Evolutionary conservation across 2,329 filamentous ascomycete species (phyloP).

Genomic region (Aspergillus udagawae): DNA sequence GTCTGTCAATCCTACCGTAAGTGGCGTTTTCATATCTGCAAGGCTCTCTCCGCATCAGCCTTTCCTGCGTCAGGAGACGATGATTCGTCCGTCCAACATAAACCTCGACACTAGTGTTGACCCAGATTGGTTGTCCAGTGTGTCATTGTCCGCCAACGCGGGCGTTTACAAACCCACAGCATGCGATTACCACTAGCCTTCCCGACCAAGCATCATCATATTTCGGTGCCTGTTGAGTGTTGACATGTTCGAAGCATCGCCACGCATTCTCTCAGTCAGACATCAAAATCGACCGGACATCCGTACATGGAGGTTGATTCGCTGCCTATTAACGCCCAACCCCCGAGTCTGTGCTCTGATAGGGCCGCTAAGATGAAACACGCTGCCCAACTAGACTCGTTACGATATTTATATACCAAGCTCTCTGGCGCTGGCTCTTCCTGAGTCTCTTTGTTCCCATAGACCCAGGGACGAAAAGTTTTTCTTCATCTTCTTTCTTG

Average conservation of each 20-base stretch:
- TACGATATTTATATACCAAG: constrained; percentile 12
- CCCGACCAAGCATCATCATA: constrained; percentile 2
- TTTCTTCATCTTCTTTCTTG: background rate
- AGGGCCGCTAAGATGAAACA: constrained; percentile 14
- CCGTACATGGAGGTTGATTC: constrained; percentile 14
- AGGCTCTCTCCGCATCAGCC: background rate
- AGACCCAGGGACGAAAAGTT: background rate
- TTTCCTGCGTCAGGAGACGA: background rate
- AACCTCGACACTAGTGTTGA: background rate
- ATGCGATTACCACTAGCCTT: background rate
- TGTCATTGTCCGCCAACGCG: background rate
- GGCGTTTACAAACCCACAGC: background rate
- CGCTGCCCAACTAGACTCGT: constrained; percentile 20
- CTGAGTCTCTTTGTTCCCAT: constrained; percentile 1
- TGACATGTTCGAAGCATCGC: constrained; percentile 10
- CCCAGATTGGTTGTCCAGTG: background rate
- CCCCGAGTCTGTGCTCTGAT: constrained; percentile 16
- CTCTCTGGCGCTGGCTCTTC: background rate
- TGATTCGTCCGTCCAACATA: background rate
- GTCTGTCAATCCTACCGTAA: background rate
- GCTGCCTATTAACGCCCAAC: constrained; percentile 21
- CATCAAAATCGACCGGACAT: background rate
- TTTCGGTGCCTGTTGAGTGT: constrained; percentile 13
- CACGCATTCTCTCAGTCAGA: constrained; percentile 7
- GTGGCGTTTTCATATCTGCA: background rate